Conservation (phyloP, 768 basidiomycete species). For the Erythrobasidium yunnanense region DNA sequence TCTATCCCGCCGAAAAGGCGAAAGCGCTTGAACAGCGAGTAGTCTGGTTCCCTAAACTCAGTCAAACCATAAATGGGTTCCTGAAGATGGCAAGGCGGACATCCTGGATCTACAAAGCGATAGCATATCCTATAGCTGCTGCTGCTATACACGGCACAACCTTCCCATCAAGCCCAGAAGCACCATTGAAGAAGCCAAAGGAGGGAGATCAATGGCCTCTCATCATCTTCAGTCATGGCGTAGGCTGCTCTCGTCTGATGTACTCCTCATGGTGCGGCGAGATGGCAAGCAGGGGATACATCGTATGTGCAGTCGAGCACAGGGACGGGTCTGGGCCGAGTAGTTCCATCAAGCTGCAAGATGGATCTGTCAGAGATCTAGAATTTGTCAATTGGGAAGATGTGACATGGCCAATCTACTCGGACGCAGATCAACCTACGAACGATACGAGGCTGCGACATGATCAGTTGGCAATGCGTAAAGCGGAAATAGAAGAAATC, state of each 20-base stretch:
- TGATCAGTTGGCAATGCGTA: constrained; percentile 61
- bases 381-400: constrained; percentile 54
- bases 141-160: constrained; percentile 29
- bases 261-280: constrained; percentile 51
- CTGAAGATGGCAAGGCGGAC: constrained; percentile 27
- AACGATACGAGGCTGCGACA: constrained; percentile 45
- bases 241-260: constrained; percentile 29
- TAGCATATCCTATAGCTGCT: constrained; percentile 28
- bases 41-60: constrained; percentile 30
- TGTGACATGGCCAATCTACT: constrained; percentile 41
- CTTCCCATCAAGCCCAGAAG: constrained; percentile 27
- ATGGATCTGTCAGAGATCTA: constrained; percentile 40
- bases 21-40: background rate
- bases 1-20: constrained; percentile 30
- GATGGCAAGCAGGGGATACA: constrained; percentile 64
- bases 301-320: constrained; percentile 74
- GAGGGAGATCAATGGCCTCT: constrained; percentile 26
- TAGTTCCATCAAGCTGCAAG: constrained; percentile 45
- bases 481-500: constrained; percentile 57
- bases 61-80: constrained; percentile 28
- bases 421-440: constrained; percentile 13
- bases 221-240: constrained; percentile 30
- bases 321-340: constrained; percentile 63
- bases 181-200: constrained; percentile 2
- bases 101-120: constrained; percentile 12